Evolutionary conservation across 2,329 filamentous ascomycete species (phyloP).

Genomic region (Stagonosporopsis rhizophila): DNA sequence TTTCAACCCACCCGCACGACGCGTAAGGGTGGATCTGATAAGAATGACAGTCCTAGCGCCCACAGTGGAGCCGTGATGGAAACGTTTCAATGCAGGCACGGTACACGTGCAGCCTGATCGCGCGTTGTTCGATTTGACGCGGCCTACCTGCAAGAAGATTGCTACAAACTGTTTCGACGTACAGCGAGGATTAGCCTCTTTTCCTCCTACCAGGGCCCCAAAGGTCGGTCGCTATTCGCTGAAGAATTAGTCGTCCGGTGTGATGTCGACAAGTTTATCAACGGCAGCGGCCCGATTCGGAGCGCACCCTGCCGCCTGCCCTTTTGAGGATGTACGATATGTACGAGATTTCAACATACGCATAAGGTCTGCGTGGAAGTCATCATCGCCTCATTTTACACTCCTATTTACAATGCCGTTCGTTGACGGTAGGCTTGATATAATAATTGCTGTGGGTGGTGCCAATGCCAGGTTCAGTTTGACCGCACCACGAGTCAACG

Average conservation of each 20-base stretch:
- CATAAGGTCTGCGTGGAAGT: neutral
- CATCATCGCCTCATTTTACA: neutral
- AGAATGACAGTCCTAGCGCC: slow-evolving; percentile 6
- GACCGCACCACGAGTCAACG: no score
- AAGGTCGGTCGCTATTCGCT: neutral
- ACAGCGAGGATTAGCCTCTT: neutral
- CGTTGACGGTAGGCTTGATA: neutral
- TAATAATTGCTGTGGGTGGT: neutral
- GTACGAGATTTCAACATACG: slow-evolving; percentile 5
- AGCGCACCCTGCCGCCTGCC: neutral
- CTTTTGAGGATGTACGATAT: slow-evolving; percentile 10
- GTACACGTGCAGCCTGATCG: neutral
- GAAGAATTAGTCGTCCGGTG: neutral
- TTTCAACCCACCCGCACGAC: neutral
- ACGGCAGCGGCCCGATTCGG: slow-evolving; percentile 1
- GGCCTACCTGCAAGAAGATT: neutral
- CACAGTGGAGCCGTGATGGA: slow-evolving; percentile 4
- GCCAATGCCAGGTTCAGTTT: neutral
- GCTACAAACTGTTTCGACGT: neutral
- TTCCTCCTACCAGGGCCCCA: neutral
- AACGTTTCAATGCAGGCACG: neutral
- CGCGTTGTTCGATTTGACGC: neutral
- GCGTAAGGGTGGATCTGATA: slow-evolving; percentile 1
- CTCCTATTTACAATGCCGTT: neutral
- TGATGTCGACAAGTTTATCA: neutral